Base-by-base conservation (phyloP, 2,329 filamentous ascomycete genomes). In the Neurospora sp. region DNA sequence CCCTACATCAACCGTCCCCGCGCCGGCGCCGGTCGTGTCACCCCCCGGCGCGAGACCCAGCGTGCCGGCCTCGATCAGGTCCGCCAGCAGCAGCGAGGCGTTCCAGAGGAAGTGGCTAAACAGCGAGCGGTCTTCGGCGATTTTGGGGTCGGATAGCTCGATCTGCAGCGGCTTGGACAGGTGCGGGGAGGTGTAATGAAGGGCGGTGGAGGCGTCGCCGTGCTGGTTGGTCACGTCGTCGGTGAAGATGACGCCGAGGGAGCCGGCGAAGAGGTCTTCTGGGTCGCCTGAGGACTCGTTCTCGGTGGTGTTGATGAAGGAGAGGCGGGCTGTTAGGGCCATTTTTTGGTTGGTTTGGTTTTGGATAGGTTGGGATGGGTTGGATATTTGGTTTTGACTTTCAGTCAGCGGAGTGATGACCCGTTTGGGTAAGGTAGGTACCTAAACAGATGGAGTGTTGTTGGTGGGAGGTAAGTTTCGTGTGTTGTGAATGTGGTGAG, bases 101-200 rank as follows among this genome's bases (percentile, higher is more conserved):
- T 93, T 93, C 90, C 90, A 93, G 36, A 93, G 79, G 78, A 90
- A 92, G 77, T 93, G 90, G 72, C 88, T 88, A 77, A 92, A 93
- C 66, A 92, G 83, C 23, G 79, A 78, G 67, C 89, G 80, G 74
- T 88, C 85, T 38, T 83, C 79, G 69, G 89, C 86, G 39, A 78
- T 81, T 39, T 80, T 77, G 13, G 80, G 88, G 74, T 86, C 81
- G 28, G 82, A 78, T 19, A 86, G 81, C 9, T 79, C 79, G 74
- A 87, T 80, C 66, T 77, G 73, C 66, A 87, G 76, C 11, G 82
- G 81, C 68, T 76, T 77, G 17, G 82, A 84, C 17, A 87, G 81
- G 71, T 82, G 81, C 43, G 82, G 85, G 71, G 84, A 88, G 23
- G 80, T 81, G 79, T 92, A 92, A 38, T 88, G 75, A 40, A 92